Evolutionary conservation across 257 asterid species (phyloP), one percentile per base, ranked within the genome.

Genomic region (Craterostigma plantagineum): DNA sequence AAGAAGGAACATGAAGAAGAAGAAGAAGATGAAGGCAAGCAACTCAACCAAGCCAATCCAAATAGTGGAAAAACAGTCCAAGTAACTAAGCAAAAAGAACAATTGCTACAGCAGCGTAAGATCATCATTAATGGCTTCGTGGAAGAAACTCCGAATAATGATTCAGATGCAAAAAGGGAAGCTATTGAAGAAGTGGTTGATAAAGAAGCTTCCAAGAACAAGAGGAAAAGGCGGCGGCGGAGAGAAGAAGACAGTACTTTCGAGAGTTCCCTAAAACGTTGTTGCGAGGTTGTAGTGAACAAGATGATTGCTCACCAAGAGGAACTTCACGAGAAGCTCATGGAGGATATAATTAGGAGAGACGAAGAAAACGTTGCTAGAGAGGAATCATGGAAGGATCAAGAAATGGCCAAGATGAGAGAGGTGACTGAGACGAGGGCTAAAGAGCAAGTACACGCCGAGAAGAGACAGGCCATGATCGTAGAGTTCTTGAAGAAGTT

Each of bases 281-380:
- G 70, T 8, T 72, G 76, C 12, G 78, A 68, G 52, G 57, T 30
- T 0, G 59, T 68, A 33, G 81, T 76, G 61, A 63, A 55, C 56
- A 71, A 62, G 61, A 56, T 82, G 62, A 71, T 79, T 50, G 60
- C 53, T 3, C 75, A 70, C 14, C 92, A 82, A 16, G 94, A 82
- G 14, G 82, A 72, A 53, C 16, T 82, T 7, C 91, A 78, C 38
- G 56, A 68, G 30, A 72, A 68, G 47, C 58, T 82, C 35, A 49
- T 78, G 9, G 62, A 75, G 3, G 77, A 62, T 4, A 63, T 82
- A 9, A 33, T 70, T 39, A 72, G 16, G 57, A 65, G 85, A 11
- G 94, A 82, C 11, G 64, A 65, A 14, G 91, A 70, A 33, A 56
- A 53, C 51, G 43, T 70, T 1, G 71, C 69, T 0, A 64, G 77